Evolutionary conservation across 164 flowering plant genomes (phyloP).

Genomic region (Tetracentron sinense): DNA sequence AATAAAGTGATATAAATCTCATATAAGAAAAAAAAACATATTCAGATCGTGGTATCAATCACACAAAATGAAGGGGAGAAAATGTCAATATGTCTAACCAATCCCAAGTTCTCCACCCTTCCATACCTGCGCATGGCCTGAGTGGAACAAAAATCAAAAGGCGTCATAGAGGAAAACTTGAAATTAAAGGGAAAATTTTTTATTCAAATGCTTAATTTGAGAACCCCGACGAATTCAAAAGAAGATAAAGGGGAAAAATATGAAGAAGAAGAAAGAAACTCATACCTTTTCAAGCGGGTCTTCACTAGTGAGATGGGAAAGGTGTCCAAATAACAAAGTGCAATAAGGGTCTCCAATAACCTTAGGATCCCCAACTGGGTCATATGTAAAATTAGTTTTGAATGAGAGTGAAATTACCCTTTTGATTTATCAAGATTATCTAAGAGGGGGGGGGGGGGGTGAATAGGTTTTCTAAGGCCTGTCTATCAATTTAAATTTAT

Average conservation of each 20-base stretch:
- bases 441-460: no score
- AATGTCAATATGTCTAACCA: slow-evolving; percentile 83
- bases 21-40: no score
- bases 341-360: slow-evolving; percentile 77
- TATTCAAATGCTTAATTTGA: not conserved
- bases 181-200: slow-evolving; percentile 4
- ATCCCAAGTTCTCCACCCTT: slow-evolving; percentile 64
- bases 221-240: no score
- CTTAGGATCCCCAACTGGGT: slow-evolving; percentile 86
- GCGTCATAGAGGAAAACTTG: not conserved
- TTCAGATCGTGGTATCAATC: no score
- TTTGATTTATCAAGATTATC: no score
- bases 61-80: not conserved
- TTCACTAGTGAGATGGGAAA: slow-evolving; percentile 69
- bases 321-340: slow-evolving; percentile 79
- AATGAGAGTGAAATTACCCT: no score
- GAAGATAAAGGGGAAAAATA: no score
- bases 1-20: no score
- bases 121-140: slow-evolving; percentile 92
- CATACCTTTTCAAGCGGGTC: slow-evolving; percentile 64
- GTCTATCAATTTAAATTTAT: no score
- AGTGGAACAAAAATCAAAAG: no score
- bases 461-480: no score
- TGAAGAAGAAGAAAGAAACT: no score
- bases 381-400: slow-evolving; percentile 40